Evolutionary conservation across 2,329 filamentous ascomycete genomes (phyloP).

Genomic region (Pestalotiopsis sp.): DNA sequence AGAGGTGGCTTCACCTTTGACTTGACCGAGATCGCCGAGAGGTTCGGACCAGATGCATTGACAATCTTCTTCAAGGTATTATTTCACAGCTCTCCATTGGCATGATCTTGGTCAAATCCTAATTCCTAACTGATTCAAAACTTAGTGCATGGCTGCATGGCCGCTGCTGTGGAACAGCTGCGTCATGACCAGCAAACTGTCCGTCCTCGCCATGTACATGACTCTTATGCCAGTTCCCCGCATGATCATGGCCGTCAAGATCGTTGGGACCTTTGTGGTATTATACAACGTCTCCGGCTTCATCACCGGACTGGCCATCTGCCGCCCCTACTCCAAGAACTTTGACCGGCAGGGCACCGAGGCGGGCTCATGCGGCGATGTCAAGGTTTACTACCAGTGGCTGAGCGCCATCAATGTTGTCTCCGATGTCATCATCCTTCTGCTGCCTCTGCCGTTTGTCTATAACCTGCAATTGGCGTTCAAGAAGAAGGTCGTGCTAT

Average conservation of each 20-base stretch:
- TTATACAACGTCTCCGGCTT: conserved; percentile 8
- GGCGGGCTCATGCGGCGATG: not conserved
- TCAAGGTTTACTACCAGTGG: not conserved
- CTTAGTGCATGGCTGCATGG: conserved; percentile 12
- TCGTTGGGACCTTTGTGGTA: conserved; percentile 6
- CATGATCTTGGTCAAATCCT: not conserved
- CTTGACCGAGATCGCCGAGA: not conserved
- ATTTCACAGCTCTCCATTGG: not conserved
- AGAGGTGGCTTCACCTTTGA: conserved; percentile 14
- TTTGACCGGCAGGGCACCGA: not conserved
- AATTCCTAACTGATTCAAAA: not conserved
- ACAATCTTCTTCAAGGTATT: conserved; percentile 14
- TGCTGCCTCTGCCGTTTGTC: not conserved
- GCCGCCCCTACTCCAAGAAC: conserved; percentile 9
- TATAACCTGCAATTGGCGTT: not conserved
- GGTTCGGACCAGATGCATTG: conserved; percentile 12
- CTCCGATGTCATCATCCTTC: not conserved
- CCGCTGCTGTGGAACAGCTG: conserved; percentile 14
- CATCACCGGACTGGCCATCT: conserved; percentile 11
- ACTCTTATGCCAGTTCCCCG: conserved; percentile 14
- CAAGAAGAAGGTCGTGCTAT: conserved; percentile 14
- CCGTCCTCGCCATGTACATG: conserved; percentile 15
- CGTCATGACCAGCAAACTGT: conserved; percentile 13
- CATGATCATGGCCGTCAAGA: conserved; percentile 10
- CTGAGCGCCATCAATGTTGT: conserved; percentile 6